A percentile compares a stretch with the other conserved stretches of the same genome.
Conservation (phyloP, 306 rosid species). For the Alnus rubra region DNA sequence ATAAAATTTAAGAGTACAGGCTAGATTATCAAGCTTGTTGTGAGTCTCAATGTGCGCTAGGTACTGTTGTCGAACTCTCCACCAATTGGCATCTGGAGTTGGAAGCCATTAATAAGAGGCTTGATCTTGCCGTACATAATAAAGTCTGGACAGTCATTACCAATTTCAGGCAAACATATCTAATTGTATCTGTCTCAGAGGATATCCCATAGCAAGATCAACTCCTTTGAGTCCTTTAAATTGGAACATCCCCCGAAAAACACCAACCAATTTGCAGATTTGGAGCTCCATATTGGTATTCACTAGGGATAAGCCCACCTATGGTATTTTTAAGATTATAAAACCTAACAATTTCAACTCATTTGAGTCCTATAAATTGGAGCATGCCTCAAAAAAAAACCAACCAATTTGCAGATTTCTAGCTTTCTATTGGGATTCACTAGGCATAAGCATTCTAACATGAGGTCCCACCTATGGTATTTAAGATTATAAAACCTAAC, state of each 20-base stretch:
- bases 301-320: not conserved
- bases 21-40: slow-evolving; percentile 2
- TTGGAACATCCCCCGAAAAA: not conserved
- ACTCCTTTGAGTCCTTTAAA: not conserved
- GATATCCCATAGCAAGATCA: not conserved
- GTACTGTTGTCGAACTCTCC: not conserved
- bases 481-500: too few species aligned
- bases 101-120: not conserved
- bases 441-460: too few species aligned
- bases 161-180: not conserved
- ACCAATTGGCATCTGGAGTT: not conserved
- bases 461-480: too few species aligned
- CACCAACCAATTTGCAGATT: not conserved
- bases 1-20: not conserved
- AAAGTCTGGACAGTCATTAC: not conserved
- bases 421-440: not conserved
- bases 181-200: not conserved
- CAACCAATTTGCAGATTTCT: too few species aligned
- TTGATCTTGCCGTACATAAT: not conserved
- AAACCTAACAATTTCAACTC: not conserved
- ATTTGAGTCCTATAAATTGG: not conserved
- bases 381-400: not conserved
- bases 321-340: not conserved
- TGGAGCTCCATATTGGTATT: not conserved
- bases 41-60: slow-evolving; percentile 18